phyloP scores from a whole-genome alignment of 2,329 filamentous ascomycete species.

The Lachnellula suecica region DNA sequence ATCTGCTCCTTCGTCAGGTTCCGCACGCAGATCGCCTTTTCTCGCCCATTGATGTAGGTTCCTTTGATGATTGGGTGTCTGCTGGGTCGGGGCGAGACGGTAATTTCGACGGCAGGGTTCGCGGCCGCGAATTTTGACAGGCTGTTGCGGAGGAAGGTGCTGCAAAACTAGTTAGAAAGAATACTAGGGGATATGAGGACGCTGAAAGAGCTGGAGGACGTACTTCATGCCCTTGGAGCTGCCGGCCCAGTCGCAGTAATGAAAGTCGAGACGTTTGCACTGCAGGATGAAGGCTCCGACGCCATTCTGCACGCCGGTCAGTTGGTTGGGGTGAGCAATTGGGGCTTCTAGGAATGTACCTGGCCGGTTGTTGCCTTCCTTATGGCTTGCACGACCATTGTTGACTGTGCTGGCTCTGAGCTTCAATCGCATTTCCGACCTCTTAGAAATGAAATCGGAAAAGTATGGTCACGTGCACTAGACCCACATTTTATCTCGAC shows the following conservation, averaged over 20 bases:
- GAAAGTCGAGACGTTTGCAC: conserved; percentile 93
- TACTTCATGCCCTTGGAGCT: conserved; percentile 96
- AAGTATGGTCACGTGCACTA: not conserved
- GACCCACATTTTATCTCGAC: too few relatives aligned
- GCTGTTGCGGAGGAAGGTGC: conserved; percentile 76
- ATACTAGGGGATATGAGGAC: not conserved
- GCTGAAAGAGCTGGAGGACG: conserved; percentile 26
- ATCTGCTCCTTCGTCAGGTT: conserved; percentile 83
- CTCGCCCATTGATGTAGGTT: conserved; percentile 86
- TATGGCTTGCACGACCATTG: conserved; percentile 54
- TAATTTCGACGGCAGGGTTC: conserved; percentile 89
- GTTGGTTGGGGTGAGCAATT: not conserved
- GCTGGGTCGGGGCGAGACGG: conserved; percentile 83
- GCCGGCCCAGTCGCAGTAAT: conserved; percentile 96
- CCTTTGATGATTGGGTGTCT: conserved; percentile 88
- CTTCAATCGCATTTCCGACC: not conserved
- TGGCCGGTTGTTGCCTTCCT: conserved; percentile 52
- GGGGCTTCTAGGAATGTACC: conserved; percentile 38
- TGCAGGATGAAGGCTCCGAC: conserved; percentile 95
- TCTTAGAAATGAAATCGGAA: not conserved
- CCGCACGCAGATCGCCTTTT: conserved; percentile 84
- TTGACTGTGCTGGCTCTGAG: conserved; percentile 8
- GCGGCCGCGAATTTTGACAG: conserved; percentile 75
- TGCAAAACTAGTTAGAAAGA: conserved; percentile 35
- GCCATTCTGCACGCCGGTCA: conserved; percentile 72